Conservation (phyloP, 2,329 filamentous ascomycete species). For the Microsporum audouinii region DNA sequence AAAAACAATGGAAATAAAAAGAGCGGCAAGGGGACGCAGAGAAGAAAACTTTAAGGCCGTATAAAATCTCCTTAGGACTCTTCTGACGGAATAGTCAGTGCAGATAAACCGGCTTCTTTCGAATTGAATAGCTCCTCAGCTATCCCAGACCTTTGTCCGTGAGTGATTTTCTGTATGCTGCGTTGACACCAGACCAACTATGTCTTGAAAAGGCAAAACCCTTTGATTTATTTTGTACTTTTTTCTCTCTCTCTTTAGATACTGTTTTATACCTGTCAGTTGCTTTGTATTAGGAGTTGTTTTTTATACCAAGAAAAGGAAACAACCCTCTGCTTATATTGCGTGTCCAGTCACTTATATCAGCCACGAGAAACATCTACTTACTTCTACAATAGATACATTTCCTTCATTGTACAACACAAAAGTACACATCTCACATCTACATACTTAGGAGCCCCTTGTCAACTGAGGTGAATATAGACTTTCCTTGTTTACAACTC, state of each 20-base stretch:
- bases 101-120: neutral
- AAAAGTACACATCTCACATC: neutral
- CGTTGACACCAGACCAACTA: no score
- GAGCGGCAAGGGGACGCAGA: neutral
- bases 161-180: neutral
- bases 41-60: neutral
- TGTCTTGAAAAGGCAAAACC: no score
- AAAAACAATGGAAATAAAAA: neutral
- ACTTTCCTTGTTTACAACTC: neutral
- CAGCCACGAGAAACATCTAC: neutral
- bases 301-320: neutral
- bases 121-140: neutral
- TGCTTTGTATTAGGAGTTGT: neutral
- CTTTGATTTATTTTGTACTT: no score
- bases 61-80: neutral
- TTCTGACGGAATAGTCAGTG: neutral
- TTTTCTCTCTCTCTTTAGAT: no score
- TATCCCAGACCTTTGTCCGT: neutral
- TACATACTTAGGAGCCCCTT: neutral
- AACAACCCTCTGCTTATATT: neutral
- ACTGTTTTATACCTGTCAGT: no score
- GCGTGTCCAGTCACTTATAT: neutral
- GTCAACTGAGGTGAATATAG: constrained; percentile 4
- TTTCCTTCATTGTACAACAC: no score
- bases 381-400: neutral